phyloP scores from a whole-genome alignment of 352 stramenopile genomes.

The Phytophthora hybrid region DNA sequence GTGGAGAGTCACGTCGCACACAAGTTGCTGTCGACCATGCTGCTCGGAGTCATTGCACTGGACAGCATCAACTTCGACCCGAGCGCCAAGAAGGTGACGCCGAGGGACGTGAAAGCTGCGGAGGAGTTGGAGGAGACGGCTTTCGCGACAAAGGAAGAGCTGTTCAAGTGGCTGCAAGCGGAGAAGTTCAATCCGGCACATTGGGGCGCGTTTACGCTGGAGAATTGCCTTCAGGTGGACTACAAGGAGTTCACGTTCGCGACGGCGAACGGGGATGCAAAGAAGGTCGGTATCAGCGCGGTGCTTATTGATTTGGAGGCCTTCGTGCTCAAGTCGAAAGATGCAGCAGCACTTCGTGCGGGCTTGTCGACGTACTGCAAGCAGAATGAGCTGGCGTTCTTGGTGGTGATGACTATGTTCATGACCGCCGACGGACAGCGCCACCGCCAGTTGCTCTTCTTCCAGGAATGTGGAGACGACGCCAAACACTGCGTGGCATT shows the following conservation, averaged over 20 bases:
- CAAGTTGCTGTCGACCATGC: conserved; percentile 68
- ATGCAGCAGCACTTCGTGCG: conserved; percentile 37
- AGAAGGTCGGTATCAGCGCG: conserved; percentile 64
- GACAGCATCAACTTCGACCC: conserved; percentile 85
- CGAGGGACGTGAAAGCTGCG: conserved; percentile 56
- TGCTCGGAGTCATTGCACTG: conserved; percentile 81
- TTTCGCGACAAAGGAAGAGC: conserved; percentile 49
- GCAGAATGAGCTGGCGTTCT: conserved; percentile 62
- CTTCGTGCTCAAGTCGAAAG: conserved; percentile 58
- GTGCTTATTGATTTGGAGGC: conserved; percentile 64
- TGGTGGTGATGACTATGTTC: conserved; percentile 80
- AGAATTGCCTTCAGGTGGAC: conserved; percentile 78
- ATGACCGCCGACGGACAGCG: conserved; percentile 48
- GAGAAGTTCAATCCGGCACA: conserved; percentile 77
- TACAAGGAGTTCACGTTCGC: conserved; percentile 79
- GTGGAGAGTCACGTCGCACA: conserved; percentile 24
- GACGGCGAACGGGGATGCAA: not conserved
- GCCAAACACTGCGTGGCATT: conserved; percentile 48
- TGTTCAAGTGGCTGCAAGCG: conserved; percentile 75
- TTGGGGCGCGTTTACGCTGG: conserved; percentile 69
- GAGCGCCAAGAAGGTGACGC: conserved; percentile 80
- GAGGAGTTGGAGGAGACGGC: conserved; percentile 51
- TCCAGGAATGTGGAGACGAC: conserved; percentile 40
- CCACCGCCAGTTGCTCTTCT: conserved; percentile 75
- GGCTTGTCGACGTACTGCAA: conserved; percentile 49